phyloP scores from a whole-genome alignment of 2,329 filamentous ascomycete species.

The Monosporascus sp. region DNA sequence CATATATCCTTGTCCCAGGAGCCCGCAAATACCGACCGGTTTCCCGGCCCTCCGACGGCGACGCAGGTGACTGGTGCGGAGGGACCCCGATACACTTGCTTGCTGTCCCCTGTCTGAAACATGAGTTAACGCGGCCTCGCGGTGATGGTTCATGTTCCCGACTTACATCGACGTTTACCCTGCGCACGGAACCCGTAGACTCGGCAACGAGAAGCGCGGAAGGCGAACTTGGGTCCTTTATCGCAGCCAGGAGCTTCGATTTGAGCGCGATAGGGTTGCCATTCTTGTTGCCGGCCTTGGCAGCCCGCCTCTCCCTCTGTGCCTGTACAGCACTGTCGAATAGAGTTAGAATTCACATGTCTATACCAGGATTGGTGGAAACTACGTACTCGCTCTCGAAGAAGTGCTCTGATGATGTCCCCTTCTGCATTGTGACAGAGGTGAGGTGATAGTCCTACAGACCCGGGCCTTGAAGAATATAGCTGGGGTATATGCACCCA shows the following conservation, averaged over 20 bases:
- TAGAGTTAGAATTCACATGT: conserved; percentile 36
- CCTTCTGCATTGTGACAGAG: conserved; percentile 52
- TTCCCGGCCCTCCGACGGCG: conserved; percentile 55
- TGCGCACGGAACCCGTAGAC: conserved; percentile 75
- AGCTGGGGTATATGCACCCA: not conserved
- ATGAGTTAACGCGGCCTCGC: not conserved
- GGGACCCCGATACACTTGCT: conserved; percentile 63
- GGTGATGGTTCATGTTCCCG: too few relatives aligned
- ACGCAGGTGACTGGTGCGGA: conserved; percentile 76
- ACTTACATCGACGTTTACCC: conserved; percentile 68
- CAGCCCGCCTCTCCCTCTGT: conserved; percentile 56
- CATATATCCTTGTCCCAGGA: conserved; percentile 94
- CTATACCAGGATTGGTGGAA: not conserved
- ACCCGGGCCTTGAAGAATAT: conserved; percentile 1
- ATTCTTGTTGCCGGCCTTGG: conserved; percentile 70
- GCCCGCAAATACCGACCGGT: conserved; percentile 69
- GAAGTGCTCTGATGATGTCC: conserved; percentile 73
- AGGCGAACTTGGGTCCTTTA: conserved; percentile 59
- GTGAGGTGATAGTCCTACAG: conserved; percentile 1
- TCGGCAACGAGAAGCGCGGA: conserved; percentile 73
- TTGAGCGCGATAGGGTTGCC: conserved; percentile 76
- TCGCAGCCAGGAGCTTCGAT: conserved; percentile 79
- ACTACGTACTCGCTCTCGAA: conserved; percentile 80
- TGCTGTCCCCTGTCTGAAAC: conserved; percentile 35
- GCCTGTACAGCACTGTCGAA: conserved; percentile 42